Percentiles rank a stretch among this genome's conserved stretches.
These are phyloP conservation scores for Pyrenophora tritici-repentis DNA, from an alignment of 2,329 filamentous ascomycete species.

Conservation along the genomic window DNA sequence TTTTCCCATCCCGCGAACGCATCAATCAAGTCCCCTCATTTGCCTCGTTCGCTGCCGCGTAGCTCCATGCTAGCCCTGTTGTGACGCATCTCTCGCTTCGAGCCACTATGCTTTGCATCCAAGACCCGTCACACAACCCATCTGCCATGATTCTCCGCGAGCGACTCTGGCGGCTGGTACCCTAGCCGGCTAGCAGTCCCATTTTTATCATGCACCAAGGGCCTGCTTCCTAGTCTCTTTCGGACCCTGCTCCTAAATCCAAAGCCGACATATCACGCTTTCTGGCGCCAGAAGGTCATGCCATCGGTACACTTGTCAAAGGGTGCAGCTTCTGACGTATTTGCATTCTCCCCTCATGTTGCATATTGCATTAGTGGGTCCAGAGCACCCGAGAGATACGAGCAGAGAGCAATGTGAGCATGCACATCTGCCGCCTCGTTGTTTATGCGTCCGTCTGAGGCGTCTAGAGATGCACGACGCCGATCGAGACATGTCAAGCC, in stretches of 20 bases:
- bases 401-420: slow-evolving; percentile 20
- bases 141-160: slow-evolving; percentile 43
- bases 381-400: slow-evolving; percentile 35
- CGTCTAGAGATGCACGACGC: slow-evolving; percentile 32
- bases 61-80: slow-evolving; percentile 41
- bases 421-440: slow-evolving; percentile 38
- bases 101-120: slow-evolving; percentile 43
- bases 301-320: slow-evolving; percentile 35
- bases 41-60: slow-evolving; percentile 30
- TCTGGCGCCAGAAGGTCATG: slow-evolving; percentile 36
- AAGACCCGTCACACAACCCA: slow-evolving; percentile 40
- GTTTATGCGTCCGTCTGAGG: slow-evolving; percentile 41
- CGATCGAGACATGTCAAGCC: slow-evolving; percentile 43
- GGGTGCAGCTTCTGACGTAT: slow-evolving; percentile 43
- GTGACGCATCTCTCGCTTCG: slow-evolving; percentile 38
- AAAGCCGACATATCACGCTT: slow-evolving; percentile 26
- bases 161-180: slow-evolving; percentile 44
- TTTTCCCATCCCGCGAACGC: slow-evolving; percentile 40
- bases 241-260: slow-evolving; percentile 15
- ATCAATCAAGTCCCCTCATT: slow-evolving; percentile 41
- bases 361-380: slow-evolving; percentile 43
- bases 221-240: slow-evolving; percentile 37
- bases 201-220: slow-evolving; percentile 28
- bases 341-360: slow-evolving; percentile 34
- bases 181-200: slow-evolving; percentile 33